Conservation (phyloP, 2,329 filamentous ascomycete genomes). For the Elsinoe ampelina region DNA sequence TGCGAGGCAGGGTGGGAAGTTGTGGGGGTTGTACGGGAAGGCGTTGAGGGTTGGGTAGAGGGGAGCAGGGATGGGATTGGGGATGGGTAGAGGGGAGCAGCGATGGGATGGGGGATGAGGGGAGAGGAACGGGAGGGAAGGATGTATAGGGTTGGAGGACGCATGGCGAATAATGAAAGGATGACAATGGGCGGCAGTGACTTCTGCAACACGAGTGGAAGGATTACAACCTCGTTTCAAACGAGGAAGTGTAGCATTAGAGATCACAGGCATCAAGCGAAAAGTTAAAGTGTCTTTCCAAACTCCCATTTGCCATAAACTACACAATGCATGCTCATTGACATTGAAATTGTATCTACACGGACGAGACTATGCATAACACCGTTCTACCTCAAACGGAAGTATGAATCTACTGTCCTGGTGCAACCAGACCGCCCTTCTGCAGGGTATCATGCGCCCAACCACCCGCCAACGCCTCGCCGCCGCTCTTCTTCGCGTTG, state of each 20-base stretch:
- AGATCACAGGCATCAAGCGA: neutral
- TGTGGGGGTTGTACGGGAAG: constrained; percentile 10
- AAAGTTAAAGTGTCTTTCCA: neutral
- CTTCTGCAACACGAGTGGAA: no score
- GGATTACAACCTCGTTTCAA: no score
- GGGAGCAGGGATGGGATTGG: no score
- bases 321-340: neutral
- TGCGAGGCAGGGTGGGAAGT: constrained; percentile 15
- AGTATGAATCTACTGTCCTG: constrained; percentile 60
- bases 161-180: no score
- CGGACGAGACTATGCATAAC: neutral
- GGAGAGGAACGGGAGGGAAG: no score
- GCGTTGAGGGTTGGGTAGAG: constrained; percentile 8
- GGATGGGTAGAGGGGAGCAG: no score
- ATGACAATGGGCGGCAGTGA: no score
- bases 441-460: constrained; percentile 68
- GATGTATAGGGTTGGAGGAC: no score
- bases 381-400: no score
- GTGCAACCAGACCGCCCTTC: constrained; percentile 76
- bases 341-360: constrained; percentile 6
- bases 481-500: constrained; percentile 64
- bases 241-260: neutral
- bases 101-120: no score
- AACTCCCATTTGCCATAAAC: neutral
- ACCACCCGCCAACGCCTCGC: constrained; percentile 71